Evolutionary conservation across 768 basidiomycete genomes (phyloP).

Genomic region (Hygrocybe coccinea): DNA sequence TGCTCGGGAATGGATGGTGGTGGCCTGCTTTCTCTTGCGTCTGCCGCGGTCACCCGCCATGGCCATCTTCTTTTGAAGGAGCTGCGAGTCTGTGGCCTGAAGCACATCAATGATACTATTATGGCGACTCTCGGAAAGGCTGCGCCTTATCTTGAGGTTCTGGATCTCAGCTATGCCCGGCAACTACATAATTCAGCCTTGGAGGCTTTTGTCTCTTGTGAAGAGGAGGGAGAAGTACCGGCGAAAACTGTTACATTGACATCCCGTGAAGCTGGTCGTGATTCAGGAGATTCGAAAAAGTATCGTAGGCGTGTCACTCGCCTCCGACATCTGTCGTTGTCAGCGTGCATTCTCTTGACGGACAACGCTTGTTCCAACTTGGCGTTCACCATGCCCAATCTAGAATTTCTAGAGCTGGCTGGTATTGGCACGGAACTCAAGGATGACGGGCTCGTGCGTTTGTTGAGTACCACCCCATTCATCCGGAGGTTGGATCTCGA

Average conservation of each 20-base stretch:
- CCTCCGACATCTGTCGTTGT: conserved; percentile 70
- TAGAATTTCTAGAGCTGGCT: conserved; percentile 77
- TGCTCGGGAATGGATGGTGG: conserved; percentile 64
- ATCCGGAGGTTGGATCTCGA: conserved; percentile 83
- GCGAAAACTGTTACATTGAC: conserved; percentile 45
- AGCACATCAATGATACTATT: conserved; percentile 51
- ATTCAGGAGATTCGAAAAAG: conserved; percentile 42
- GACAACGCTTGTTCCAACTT: conserved; percentile 72
- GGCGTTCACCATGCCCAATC: conserved; percentile 59
- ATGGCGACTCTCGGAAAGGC: conserved; percentile 65
- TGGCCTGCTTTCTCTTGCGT: conserved; percentile 51
- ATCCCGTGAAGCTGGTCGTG: conserved; percentile 61
- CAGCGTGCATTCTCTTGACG: conserved; percentile 65
- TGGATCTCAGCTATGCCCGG: conserved; percentile 73
- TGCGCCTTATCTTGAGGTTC: conserved; percentile 66
- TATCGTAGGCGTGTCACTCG: conserved; percentile 60
- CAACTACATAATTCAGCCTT: conserved; percentile 71
- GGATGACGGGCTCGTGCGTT: conserved; percentile 66
- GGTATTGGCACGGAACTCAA: conserved; percentile 65
- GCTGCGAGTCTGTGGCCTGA: conserved; percentile 65
- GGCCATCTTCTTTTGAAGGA: conserved; percentile 53
- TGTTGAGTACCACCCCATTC: conserved; percentile 63
- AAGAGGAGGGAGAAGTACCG: conserved; percentile 33
- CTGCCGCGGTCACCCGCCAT: conserved; percentile 40
- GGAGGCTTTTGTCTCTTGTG: conserved; percentile 64